phyloP scores from a whole-genome alignment of 1,139 yeast genomes.

The Pichiaceae sp. region DNA sequence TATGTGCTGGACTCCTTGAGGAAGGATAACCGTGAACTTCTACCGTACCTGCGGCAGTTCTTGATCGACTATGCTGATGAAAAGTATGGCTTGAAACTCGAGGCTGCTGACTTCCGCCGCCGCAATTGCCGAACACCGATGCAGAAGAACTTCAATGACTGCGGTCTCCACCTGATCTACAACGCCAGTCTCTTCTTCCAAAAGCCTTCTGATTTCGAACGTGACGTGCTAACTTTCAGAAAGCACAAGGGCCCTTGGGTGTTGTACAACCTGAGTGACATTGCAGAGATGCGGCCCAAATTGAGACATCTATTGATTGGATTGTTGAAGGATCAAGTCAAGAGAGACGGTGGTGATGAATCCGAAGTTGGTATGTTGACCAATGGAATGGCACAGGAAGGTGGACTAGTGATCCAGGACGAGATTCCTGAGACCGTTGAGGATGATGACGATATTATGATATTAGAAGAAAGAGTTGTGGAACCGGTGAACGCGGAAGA shows the following conservation, averaged over 20 bases:
- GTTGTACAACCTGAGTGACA: slow-evolving; percentile 28
- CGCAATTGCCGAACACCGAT: slow-evolving; percentile 61
- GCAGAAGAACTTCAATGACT: slow-evolving; percentile 86
- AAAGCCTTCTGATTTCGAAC: slow-evolving; percentile 14
- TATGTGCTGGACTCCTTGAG: slow-evolving; percentile 74
- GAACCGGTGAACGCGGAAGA: not conserved
- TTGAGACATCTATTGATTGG: slow-evolving; percentile 27
- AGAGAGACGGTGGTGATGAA: slow-evolving; percentile 25
- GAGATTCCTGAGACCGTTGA: slow-evolving; percentile 3
- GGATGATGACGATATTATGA: slow-evolving; percentile 11
- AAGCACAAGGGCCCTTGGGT: slow-evolving; percentile 16
- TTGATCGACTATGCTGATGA: slow-evolving; percentile 67
- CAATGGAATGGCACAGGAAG: slow-evolving; percentile 6
- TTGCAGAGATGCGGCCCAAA: slow-evolving; percentile 28
- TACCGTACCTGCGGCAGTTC: slow-evolving; percentile 50
- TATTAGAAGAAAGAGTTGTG: slow-evolving; percentile 7
- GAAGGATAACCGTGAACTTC: slow-evolving; percentile 47
- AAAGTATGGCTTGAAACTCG: slow-evolving; percentile 41
- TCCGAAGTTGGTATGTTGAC: slow-evolving; percentile 27
- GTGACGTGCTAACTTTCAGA: slow-evolving; percentile 13
- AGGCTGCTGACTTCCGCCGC: slow-evolving; percentile 33
- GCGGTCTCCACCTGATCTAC: slow-evolving; percentile 88
- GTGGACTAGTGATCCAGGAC: not conserved
- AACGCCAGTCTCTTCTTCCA: slow-evolving; percentile 55
- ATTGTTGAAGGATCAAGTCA: slow-evolving; percentile 31